Conservation (phyloP, 495 filamentous ascomycete genomes). For the Lasiosphaeria ovina region DNA sequence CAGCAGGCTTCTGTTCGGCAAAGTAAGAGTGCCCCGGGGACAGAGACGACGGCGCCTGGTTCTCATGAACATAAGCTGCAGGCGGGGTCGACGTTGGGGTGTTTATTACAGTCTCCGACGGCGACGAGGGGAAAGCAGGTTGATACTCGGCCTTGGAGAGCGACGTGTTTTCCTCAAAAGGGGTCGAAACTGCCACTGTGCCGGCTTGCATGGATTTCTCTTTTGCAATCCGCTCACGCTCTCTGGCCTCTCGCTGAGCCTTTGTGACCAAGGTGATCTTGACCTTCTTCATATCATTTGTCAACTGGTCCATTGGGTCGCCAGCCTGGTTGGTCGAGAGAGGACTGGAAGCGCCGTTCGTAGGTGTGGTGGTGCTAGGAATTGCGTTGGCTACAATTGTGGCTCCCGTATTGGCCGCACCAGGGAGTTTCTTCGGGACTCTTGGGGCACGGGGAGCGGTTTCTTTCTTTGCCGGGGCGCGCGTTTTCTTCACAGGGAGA, state of each 20-base stretch:
- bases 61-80: no score
- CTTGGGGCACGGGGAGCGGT: constrained; percentile 31
- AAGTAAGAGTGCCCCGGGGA: no score
- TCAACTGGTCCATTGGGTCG: constrained; percentile 58
- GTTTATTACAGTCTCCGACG: neutral
- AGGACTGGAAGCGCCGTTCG: neutral
- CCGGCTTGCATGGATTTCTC: constrained; percentile 30
- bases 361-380: constrained; percentile 5
- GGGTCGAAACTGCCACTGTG: constrained; percentile 17
- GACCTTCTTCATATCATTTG: constrained; percentile 69
- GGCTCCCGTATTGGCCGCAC: constrained; percentile 26
- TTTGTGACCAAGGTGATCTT: constrained; percentile 71
- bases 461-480: constrained; percentile 35
- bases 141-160: constrained; percentile 8
- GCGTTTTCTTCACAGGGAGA: constrained; percentile 33
- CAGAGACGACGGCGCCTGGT: no score
- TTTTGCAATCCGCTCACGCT: constrained; percentile 30
- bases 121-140: constrained; percentile 11
- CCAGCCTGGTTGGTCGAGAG: constrained; percentile 19
- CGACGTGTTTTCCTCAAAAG: constrained; percentile 13
- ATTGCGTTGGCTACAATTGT: constrained; percentile 6
- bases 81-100: constrained; percentile 12
- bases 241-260: constrained; percentile 62
- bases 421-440: constrained; percentile 37
- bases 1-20: no score